A percentile compares a stretch with the other conserved stretches of the same genome.
Conservation (phyloP, 2,329 filamentous ascomycete genomes). For the Peltaster fructicola region DNA sequence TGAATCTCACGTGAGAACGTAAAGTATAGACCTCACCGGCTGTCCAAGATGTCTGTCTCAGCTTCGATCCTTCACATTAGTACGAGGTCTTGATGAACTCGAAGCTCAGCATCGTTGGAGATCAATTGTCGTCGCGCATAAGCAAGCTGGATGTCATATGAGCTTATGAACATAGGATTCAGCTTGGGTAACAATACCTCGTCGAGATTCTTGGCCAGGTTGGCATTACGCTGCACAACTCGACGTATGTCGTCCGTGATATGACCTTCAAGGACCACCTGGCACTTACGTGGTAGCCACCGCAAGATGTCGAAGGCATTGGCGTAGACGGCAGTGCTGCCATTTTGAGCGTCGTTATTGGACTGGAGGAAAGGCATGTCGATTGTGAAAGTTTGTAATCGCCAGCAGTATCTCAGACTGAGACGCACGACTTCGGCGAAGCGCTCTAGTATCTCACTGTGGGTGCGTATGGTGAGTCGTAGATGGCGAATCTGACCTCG, state of each 20-base stretch:
- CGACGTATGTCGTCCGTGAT: slow-evolving; percentile 22
- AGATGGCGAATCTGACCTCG: slow-evolving; percentile 27
- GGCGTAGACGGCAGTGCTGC: slow-evolving; percentile 26
- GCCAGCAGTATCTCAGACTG: slow-evolving; percentile 28
- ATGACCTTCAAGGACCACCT: slow-evolving; percentile 23
- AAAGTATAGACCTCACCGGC: too few relatives aligned
- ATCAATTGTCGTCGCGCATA: slow-evolving; percentile 19
- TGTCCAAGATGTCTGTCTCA: too few relatives aligned
- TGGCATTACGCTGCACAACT: slow-evolving; percentile 26
- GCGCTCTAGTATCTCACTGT: slow-evolving; percentile 29
- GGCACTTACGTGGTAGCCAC: slow-evolving; percentile 27
- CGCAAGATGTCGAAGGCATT: slow-evolving; percentile 30
- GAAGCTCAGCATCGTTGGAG: slow-evolving; percentile 16
- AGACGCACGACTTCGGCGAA: slow-evolving; percentile 30
- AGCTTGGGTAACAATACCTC: slow-evolving; percentile 14
- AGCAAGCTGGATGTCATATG: slow-evolving; percentile 10
- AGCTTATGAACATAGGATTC: slow-evolving; percentile 6
- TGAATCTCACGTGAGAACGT: too few relatives aligned
- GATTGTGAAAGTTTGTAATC: slow-evolving; percentile 25
- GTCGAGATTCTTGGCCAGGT: slow-evolving; percentile 23
- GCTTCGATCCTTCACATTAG: too few relatives aligned
- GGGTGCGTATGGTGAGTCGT: slow-evolving; percentile 26
- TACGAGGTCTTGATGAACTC: too few relatives aligned
- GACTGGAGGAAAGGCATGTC: slow-evolving; percentile 19
- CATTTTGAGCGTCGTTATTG: slow-evolving; percentile 14